Evolutionary conservation across 805 yeast species (phyloP).

Genomic region (Zygoascus tannicola): DNA sequence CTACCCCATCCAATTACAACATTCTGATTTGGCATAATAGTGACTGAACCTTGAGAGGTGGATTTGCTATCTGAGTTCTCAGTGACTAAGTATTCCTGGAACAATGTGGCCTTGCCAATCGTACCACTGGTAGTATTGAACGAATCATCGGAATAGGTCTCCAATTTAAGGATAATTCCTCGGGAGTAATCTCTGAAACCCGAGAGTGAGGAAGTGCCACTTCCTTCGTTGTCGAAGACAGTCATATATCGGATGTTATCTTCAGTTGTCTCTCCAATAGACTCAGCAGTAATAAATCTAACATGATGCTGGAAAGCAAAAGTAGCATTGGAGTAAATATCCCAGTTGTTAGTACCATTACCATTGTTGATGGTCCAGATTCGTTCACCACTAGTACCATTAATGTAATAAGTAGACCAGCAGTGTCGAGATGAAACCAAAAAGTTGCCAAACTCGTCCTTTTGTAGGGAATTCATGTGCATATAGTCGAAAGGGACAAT

Average conservation of each 20-base stretch:
- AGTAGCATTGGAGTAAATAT: constrained; percentile 4
- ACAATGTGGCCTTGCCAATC: constrained; percentile 1
- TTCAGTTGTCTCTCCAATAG: not conserved
- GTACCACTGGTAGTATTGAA: not conserved
- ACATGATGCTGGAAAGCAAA: constrained; percentile 7
- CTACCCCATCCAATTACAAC: constrained; percentile 8
- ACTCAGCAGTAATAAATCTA: constrained; percentile 2
- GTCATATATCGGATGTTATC: too few species aligned
- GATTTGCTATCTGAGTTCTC: not conserved
- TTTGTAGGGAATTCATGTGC: constrained; percentile 5
- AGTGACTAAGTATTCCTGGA: constrained; percentile 2
- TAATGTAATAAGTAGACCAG: constrained; percentile 2
- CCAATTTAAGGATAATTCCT: not conserved
- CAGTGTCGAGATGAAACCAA: constrained; percentile 3
- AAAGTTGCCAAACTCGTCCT: constrained; percentile 4
- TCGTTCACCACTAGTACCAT: constrained; percentile 5
- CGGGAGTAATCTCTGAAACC: not conserved
- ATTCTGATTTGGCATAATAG: constrained; percentile 2
- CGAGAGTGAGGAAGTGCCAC: not conserved
- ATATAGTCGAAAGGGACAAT: constrained; percentile 5
- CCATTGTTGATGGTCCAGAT: constrained; percentile 5
- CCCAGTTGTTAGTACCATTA: not conserved
- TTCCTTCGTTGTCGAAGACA: not conserved
- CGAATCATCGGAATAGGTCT: not conserved
- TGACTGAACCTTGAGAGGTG: constrained; percentile 4